Conservation (phyloP, 345 rosid genomes). For the Syzygium aromaticum region DNA sequence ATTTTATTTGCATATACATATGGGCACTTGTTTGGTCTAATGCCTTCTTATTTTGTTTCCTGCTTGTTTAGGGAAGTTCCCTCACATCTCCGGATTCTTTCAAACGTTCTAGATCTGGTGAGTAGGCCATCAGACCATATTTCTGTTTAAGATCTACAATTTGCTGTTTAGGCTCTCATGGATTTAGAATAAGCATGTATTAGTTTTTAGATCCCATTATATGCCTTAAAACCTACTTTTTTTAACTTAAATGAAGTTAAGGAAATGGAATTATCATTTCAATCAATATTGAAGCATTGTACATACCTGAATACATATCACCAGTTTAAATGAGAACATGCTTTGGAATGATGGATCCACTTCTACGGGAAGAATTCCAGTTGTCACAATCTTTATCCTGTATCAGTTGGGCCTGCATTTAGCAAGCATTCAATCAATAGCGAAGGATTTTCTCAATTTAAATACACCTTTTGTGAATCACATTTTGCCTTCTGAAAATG, state of each 20-base stretch:
- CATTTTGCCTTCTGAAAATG: not conserved
- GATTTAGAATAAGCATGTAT: not conserved
- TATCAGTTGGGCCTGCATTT: not conserved
- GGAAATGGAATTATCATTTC: not conserved
- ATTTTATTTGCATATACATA: not conserved
- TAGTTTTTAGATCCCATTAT: not conserved
- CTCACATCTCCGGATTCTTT: constrained; percentile 30
- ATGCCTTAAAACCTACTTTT: not conserved
- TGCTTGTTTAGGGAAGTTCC: constrained; percentile 23
- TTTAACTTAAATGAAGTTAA: fast-evolving
- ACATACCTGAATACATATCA: not conserved
- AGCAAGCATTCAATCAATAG: not conserved
- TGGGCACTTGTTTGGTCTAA: not conserved
- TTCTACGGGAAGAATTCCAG: not conserved
- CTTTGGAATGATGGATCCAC: not conserved
- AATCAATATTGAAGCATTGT: not conserved
- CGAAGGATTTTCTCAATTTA: not conserved
- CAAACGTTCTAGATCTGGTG: constrained; percentile 57
- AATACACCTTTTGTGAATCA: not conserved
- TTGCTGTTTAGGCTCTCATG: not conserved
- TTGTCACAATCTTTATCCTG: not conserved
- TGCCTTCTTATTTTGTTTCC: not conserved
- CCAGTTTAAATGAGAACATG: not conserved
- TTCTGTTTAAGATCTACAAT: not conserved
- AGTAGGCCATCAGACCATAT: not conserved